These are phyloP conservation scores for Fusarium nelsonii DNA, from an alignment of 2,329 filamentous ascomycete genomes.

Conservation along the genomic window DNA sequence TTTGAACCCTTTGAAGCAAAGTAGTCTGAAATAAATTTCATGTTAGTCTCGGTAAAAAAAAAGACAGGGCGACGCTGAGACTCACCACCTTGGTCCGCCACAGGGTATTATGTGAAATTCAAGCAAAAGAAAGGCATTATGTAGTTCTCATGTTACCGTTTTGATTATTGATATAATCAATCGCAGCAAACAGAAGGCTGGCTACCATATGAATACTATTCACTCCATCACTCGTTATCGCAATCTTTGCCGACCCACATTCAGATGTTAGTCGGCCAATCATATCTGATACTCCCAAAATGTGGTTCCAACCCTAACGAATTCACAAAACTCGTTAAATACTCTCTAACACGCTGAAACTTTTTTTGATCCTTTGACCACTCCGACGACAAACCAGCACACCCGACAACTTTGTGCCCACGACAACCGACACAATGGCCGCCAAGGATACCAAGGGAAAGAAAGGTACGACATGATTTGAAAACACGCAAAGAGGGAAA, in stretches of 20 bases:
- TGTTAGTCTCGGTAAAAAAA: constrained; percentile 26
- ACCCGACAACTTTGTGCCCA: constrained; percentile 45
- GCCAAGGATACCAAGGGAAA: constrained; percentile 57
- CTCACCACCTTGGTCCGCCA: constrained; percentile 8
- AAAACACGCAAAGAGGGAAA: constrained; percentile 19
- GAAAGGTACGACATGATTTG: constrained; percentile 62
- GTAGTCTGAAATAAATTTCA: constrained; percentile 25
- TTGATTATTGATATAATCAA: not conserved
- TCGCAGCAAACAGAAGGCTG: not conserved
- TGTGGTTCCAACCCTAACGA: constrained; percentile 39
- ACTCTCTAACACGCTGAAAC: constrained; percentile 4
- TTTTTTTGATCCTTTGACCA: constrained; percentile 39
- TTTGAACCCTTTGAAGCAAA: constrained; percentile 1
- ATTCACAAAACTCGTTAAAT: constrained; percentile 6
- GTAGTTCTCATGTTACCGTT: not conserved
- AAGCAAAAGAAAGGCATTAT: not conserved
- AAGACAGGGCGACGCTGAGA: not conserved
- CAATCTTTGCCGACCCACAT: not conserved
- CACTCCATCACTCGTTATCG: not conserved
- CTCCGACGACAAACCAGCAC: constrained; percentile 47
- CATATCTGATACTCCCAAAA: not conserved
- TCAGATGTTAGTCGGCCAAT: not conserved
- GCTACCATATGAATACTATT: not conserved
- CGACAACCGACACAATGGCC: constrained; percentile 51
- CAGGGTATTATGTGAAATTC: not conserved